Evolutionary conservation across 176 grass and related monocot genomes (phyloP).

Genomic region (Dendrocalamus sinicus): DNA sequence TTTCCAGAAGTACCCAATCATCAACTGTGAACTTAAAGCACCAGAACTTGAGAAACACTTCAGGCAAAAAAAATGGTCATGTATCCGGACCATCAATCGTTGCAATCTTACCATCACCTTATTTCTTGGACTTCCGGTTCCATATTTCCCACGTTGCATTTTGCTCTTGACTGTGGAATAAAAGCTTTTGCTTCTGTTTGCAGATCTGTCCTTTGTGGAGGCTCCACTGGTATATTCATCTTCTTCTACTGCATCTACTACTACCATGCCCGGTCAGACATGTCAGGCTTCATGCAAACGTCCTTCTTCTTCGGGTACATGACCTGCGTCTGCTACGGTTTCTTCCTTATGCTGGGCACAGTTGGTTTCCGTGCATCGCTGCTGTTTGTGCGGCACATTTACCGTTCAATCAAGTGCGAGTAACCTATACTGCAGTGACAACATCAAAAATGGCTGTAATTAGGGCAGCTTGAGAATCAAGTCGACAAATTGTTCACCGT

Average conservation of each 20-base stretch:
- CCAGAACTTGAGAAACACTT: slow-evolving; percentile 6
- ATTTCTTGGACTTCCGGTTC: not conserved
- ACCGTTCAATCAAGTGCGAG: slow-evolving; percentile 93
- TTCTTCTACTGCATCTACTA: slow-evolving; percentile 98
- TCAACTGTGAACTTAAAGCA: not conserved
- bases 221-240: slow-evolving; percentile 89
- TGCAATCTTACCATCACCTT: not conserved
- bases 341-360: slow-evolving; percentile 93
- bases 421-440: slow-evolving; percentile 31
- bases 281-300: slow-evolving; percentile 98
- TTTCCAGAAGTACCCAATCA: not conserved
- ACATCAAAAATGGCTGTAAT: not conserved
- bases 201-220: slow-evolving; percentile 89
- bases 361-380: slow-evolving; percentile 87
- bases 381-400: slow-evolving; percentile 87
- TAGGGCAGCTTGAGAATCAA: not conserved
- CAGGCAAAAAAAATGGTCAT: not conserved
- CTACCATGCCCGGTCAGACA: slow-evolving; percentile 86
- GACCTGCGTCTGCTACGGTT: slow-evolving; percentile 93
- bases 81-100: not conserved
- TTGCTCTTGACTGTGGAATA: not conserved
- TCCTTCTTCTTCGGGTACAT: slow-evolving; percentile 99
- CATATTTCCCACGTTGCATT: not conserved
- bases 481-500: not conserved
- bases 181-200: slow-evolving; percentile 9